phyloP scores from a whole-genome alignment of 257 asterid species.

The Verbascum thapsus region DNA sequence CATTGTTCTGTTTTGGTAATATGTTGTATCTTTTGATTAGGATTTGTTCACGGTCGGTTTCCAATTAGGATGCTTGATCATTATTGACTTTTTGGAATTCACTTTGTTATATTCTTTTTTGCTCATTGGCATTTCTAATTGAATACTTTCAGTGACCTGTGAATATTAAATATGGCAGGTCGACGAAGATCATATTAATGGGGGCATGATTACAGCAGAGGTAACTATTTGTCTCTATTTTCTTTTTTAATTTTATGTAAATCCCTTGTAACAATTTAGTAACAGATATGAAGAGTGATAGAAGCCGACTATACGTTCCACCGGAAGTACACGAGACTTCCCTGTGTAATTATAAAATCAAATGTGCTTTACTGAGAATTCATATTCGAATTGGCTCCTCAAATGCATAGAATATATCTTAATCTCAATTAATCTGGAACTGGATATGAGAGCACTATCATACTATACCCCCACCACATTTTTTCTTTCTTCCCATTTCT shows the following conservation, averaged over 20 bases:
- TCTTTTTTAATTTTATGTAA: constrained; percentile 9
- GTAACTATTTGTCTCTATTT: constrained; percentile 37
- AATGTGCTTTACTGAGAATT: background rate
- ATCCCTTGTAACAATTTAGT: background rate
- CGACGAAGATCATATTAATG: constrained; percentile 55
- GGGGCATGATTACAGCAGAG: constrained; percentile 59
- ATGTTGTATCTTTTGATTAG: too few species aligned
- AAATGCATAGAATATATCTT: too few species aligned
- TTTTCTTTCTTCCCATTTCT: background rate
- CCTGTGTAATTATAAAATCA: constrained; percentile 5
- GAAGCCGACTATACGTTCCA: too few species aligned
- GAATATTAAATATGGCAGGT: constrained; percentile 47
- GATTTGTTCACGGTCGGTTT: background rate
- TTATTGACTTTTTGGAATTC: background rate
- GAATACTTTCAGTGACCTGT: constrained; percentile 23
- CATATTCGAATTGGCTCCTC: background rate
- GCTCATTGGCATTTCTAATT: constrained; percentile 2
- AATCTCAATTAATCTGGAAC: too few species aligned
- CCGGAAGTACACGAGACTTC: too few species aligned
- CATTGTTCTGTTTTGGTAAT: too few species aligned
- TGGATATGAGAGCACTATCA: background rate
- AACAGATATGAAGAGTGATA: background rate
- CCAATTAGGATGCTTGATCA: background rate
- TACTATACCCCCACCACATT: background rate
- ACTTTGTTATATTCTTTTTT: background rate